Base-by-base conservation (phyloP, 495 filamentous ascomycete genomes). In the Pyrenula aspistea region DNA sequence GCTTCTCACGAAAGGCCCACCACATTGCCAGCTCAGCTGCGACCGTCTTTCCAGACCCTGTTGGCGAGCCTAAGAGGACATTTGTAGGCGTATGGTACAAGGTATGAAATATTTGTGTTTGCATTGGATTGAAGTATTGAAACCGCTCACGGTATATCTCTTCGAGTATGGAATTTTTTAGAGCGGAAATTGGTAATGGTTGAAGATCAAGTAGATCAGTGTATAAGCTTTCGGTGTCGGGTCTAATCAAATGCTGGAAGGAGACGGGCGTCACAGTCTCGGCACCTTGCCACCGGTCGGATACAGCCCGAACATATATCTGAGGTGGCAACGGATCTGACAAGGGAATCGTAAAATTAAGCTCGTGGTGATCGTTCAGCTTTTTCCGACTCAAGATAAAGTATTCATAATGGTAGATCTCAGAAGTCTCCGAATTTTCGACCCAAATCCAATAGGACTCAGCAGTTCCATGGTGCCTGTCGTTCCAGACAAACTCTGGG, bases 391-490 rank as follows among this genome's bases (percentile, higher is more conserved):
- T 91, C 3, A 99, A 77, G 53, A 99, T 88, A 72, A 97, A 97
- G 68, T 86, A 96, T 67, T 99, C 93, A 57, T 96, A 89, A 63
- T 99, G 93, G 61, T 95, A 99, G 42, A 99, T 96, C 66, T 97
- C 91, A 1, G 88, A 92, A 0, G 91, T 95, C 62, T 97, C 94
- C 0, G 92, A 96, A 64, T 97, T 95, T 70, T 99, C 93, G 15
- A 97, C 92, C 94, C 94, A 97, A 53, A 97, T 85, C 83, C 91
- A 97, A 70, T 93, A 99, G 20, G 89, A 91, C 65, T 99, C 93
- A 1, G 92, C 95, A 2, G 82, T 85, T 1, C 94, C 94, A 68
- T 99, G 89, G 53, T 96, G 79, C n/a, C 83, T 83, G 60, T 99
- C 94, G 59, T 95, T 96, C 93, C 93, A 99, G 12, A 74, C 78